Evolutionary conservation across 345 rosid genomes (phyloP), one percentile per base, ranked within the genome.

Genomic region (Ceriops tagal): DNA sequence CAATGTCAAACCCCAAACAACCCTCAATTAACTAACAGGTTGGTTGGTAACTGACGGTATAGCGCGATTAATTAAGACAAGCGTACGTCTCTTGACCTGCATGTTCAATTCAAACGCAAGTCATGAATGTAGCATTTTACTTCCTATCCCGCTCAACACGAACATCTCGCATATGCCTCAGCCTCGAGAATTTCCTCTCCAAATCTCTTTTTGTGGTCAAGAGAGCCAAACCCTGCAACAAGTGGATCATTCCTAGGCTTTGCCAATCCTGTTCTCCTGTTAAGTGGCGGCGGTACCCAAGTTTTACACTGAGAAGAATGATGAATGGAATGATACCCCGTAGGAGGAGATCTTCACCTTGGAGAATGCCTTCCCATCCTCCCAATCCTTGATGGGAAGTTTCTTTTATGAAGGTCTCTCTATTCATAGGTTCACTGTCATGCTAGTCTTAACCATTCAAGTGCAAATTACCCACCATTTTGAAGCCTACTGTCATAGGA

Each of bases 201-300:
- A 32, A 32, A 5, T 32, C 37, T 34, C 9, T 34, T 7, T 7
- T 9, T 32, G 35, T 34, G 37, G 37, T 34, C 37, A 7, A 34
- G 37, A 34, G 37, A 34, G 37, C 37, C 37, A 69, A 78, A 69
- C 26, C 72, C 75, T 53, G 71, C 72, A 60, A 78, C 61, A 56
- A 73, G 73, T 49, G 73, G 62, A 73, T 43, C 70, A 32, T 73
- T 73, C 32, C 77, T 71, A 35, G 66, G 77, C 51, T 77, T 65
- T 52, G 71, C 81, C 8, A 73, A 21, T 65, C 81, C 74, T 60
- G 74, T 73, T 61, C 47, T 61, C 55, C 69, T 32, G 19, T 61
- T 65, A 15, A 71, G 81, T 69, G 77, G 71, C 60, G 77, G 81
- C 60, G 77, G 81, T 53, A 61, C 75, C 81, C 77, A 73, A 8